phyloP scores from a whole-genome alignment of 2,329 filamentous ascomycete species.

The Colletotrichum sp. region DNA sequence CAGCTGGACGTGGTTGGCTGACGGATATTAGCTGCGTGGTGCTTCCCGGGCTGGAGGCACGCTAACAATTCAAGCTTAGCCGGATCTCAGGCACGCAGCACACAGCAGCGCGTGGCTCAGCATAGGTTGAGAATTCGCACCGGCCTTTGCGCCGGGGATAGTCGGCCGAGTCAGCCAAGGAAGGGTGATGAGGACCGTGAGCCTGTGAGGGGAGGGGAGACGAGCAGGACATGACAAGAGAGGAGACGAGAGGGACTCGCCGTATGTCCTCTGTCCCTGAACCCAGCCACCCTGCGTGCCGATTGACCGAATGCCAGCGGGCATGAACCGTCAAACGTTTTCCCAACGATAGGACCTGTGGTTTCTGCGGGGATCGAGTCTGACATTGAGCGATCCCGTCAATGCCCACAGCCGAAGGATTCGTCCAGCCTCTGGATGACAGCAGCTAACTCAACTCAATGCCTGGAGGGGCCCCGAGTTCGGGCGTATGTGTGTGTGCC shows the following conservation, averaged over 20 bases:
- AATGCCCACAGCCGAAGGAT: background rate
- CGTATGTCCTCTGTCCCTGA: background rate
- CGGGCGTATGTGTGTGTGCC: background rate
- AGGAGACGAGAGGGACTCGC: background rate
- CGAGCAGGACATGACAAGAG: background rate
- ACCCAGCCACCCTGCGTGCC: background rate
- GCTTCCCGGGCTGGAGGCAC: constrained; percentile 3
- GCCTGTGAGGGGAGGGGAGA: background rate
- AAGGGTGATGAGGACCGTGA: background rate
- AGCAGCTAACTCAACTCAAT: background rate
- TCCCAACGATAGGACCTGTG: background rate
- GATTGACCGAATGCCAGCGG: background rate
- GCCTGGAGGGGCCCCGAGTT: background rate
- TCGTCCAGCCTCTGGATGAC: background rate
- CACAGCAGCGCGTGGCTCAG: background rate
- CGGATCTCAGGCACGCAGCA: background rate
- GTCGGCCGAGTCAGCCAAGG: background rate
- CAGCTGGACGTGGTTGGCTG: background rate
- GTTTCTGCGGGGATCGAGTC: background rate
- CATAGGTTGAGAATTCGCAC: background rate
- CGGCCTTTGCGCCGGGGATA: background rate
- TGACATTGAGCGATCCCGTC: background rate
- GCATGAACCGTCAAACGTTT: background rate
- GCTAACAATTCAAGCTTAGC: constrained; percentile 19
- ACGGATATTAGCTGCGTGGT: background rate